Base-by-base conservation (phyloP, 768 basidiomycete species). In the Psilocybe cyanescens region DNA sequence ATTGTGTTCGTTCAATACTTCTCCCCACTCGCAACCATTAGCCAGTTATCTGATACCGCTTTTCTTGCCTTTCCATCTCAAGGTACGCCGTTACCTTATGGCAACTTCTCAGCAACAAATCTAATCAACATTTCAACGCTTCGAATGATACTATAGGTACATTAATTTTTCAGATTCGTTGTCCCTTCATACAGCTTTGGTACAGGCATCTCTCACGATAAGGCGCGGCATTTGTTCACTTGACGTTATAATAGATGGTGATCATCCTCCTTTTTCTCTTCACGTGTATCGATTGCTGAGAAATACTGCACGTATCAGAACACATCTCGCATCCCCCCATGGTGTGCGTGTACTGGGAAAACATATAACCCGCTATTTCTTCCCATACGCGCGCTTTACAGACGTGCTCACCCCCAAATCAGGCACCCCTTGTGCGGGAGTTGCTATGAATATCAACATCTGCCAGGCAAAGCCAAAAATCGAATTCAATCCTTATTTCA, bases 391-490 rank as follows among this genome's bases (percentile, higher is more conserved):
- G 46, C 47, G 45, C 47, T 57, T 57, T 47, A 11, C 46, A 14
- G 31, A 47, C 46, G 46, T 37, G 30, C 31, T 30, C 46, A 33
- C 9, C 17, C 41, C 19, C 47, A 31, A 53, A 33, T 51, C 41
- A 52, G 51, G 57, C 50, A 62, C 57, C 50, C 19, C 24, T 41
- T 58, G 51, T 47, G 57, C 35, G 55, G 35, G 44, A 46, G 33
- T 52, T 37, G 37, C 45, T 46, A 8, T 35, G 31, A n/a, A 33
- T 52, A 30, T 35, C 33, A 33, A 17, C 61, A 54, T 33, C 56
- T 58, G 57, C 54, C 56, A 44, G 35, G 33, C 57, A 52, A 33
- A 58, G 46, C 30, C 51, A 47, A 60, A 58, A 54, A 37, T 37
- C 19, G 33, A 16, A 47, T 54, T 53, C n/a, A 53, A 46, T 62